A percentile compares a stretch with the other conserved stretches of the same genome.
These are phyloP conservation scores for Nemania serpens DNA, from an alignment of 2,329 filamentous ascomycete species.

Conservation along the genomic window DNA sequence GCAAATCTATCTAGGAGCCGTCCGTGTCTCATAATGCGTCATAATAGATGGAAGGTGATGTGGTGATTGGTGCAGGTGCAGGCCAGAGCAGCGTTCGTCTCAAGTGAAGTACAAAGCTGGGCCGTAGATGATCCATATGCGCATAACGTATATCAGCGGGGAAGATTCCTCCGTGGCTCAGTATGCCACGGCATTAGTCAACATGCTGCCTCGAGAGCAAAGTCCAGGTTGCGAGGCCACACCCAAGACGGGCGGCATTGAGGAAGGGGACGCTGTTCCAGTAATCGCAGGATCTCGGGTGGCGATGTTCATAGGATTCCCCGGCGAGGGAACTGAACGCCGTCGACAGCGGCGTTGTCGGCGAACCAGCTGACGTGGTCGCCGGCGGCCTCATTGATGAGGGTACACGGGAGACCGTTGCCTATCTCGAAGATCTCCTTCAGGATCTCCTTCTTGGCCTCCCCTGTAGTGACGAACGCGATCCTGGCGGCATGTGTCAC, in stretches of 20 bases:
- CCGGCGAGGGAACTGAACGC: conserved; percentile 79
- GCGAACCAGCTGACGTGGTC: conserved; percentile 96
- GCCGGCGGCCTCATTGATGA: conserved; percentile 83
- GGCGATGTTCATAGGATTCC: conserved; percentile 55
- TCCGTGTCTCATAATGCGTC: conserved; percentile 26
- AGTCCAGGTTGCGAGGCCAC: neutral
- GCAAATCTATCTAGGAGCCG: conserved; percentile 25
- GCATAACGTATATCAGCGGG: conserved; percentile 2
- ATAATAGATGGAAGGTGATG: conserved; percentile 12
- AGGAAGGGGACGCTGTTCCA: too few relatives aligned
- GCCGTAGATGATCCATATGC: neutral
- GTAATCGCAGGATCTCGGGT: too few relatives aligned
- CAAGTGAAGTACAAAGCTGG: neutral
- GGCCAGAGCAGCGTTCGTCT: neutral
- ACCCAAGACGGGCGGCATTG: too few relatives aligned
- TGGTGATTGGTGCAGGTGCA: neutral
- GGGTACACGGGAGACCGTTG: conserved; percentile 77
- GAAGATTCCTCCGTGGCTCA: neutral
- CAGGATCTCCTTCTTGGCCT: conserved; percentile 86
- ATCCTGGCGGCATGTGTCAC: conserved; percentile 85
- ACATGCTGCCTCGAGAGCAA: neutral
- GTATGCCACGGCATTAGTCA: neutral
- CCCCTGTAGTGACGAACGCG: conserved; percentile 90
- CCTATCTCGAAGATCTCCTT: conserved; percentile 90
- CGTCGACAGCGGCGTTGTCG: conserved; percentile 82